Base-by-base conservation (phyloP, 2,329 filamentous ascomycete species). In the Ramularia endophylla region DNA sequence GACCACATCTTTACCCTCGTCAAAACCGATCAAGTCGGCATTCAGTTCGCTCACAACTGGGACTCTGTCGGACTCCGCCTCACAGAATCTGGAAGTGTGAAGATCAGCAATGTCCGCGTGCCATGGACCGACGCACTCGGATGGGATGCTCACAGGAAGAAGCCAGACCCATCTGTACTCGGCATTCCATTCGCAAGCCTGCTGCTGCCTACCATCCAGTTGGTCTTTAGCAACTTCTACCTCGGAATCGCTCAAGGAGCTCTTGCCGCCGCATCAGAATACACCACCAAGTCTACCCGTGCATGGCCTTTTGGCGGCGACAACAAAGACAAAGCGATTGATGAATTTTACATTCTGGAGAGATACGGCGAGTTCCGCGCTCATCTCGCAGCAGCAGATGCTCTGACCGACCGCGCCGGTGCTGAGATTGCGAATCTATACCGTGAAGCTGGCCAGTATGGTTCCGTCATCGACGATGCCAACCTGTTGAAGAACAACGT, bases 141-240 rank as follows among this genome's bases (percentile, higher is more conserved):
- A 8, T 83, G 78, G 78, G 67, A 78, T 52, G 40, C 64, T 0
- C 41, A 54, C 8, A 68, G 63, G 4, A 78, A 75, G 60, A 65
- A 66, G 42, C 77, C 76, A 0, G 64, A 74, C 27, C 65, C 69
- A 0, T 64, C 66, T 1, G 58, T 77, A 2, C 60, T 81, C 2
- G 63, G 63, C 2, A 70, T 79, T 27, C 71, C 75, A 0, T 81
- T 75, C 47, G 72, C 72, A 0, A 71, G 68, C 3, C 56, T 83
- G n/a, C 64, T 83, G 5, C 66, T 83, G 0, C 79, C 79, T 0
- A 77, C 74, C 0, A 80, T 82, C 44, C 78, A 83, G 55, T 69
- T 82, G 0, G 74, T 80, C n/a, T 83, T 83, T 60, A 70, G 68
- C 54, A 82, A 82, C 57, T 78, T 83, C 54, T 81, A 83, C 55